Evolutionary conservation across 176 grass and related monocot species (phyloP).

Genomic region (Calamus simplicifolius): DNA sequence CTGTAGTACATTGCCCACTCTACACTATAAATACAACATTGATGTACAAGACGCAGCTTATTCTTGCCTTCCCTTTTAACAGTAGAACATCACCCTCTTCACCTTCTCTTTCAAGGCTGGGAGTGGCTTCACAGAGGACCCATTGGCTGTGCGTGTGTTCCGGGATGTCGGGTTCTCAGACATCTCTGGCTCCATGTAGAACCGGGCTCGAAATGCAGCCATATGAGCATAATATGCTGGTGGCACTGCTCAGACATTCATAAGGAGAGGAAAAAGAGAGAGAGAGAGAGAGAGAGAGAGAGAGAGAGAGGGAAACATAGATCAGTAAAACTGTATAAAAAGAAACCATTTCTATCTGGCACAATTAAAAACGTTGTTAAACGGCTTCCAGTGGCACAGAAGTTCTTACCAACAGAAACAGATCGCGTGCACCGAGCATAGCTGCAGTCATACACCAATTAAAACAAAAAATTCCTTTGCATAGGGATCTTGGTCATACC

Average conservation of each 20-base stretch:
- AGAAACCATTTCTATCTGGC: too few relatives aligned
- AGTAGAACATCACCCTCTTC: constrained; percentile 99
- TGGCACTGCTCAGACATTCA: constrained; percentile 44
- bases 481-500: constrained; percentile 92
- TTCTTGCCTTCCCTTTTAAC: constrained; percentile 24
- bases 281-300: too few relatives aligned
- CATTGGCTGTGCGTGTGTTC: constrained; percentile 37
- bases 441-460: constrained; percentile 34
- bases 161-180: constrained; percentile 45
- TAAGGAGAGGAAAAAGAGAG: neutral
- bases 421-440: constrained; percentile 95
- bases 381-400: neutral
- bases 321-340: neutral
- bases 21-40: constrained; percentile 49
- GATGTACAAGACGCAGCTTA: constrained; percentile 12
- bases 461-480: constrained; percentile 57
- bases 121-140: constrained; percentile 64
- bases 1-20: constrained; percentile 9
- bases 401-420: constrained; percentile 78
- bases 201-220: constrained; percentile 88
- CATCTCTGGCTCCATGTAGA: constrained; percentile 88
- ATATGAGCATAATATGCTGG: constrained; percentile 97
- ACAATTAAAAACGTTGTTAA: too few relatives aligned
- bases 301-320: too few relatives aligned
- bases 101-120: constrained; percentile 96